Conservation (phyloP, 805 yeast genomes). For the Saccharomyces kudriavzevii region DNA sequence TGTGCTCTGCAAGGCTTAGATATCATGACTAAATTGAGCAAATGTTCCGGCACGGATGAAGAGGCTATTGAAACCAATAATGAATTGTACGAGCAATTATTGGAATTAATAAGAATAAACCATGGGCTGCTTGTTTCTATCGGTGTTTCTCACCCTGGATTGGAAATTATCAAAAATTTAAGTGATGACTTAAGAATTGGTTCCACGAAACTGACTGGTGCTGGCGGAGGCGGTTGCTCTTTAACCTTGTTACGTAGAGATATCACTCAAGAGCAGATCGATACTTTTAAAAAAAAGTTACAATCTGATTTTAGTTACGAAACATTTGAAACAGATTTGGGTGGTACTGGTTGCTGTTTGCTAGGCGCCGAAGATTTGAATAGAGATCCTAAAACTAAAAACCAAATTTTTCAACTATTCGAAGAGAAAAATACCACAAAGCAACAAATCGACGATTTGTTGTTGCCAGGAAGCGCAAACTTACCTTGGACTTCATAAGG, state of each 20-base stretch:
- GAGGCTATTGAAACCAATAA: conserved; percentile 24
- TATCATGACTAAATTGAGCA: conserved; percentile 13
- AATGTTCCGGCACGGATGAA: background rate
- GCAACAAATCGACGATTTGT: conserved; percentile 7
- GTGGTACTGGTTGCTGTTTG: conserved; percentile 76
- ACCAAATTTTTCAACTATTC: background rate
- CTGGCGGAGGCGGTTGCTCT: conserved; percentile 99
- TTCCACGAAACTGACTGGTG: conserved; percentile 90
- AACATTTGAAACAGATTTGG: conserved; percentile 70
- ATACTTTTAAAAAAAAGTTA: conserved; percentile 27
- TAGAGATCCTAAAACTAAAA: background rate
- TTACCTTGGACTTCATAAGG: conserved; percentile 11
- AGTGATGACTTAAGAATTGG: conserved; percentile 64
- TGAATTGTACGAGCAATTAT: conserved; percentile 43
- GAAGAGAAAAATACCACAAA: conserved; percentile 4
- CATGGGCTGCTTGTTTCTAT: conserved; percentile 80
- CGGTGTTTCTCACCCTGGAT: conserved; percentile 89
- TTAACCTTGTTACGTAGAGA: conserved; percentile 62
- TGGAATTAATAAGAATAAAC: conserved; percentile 66
- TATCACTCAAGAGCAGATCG: conserved; percentile 31
- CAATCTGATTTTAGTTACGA: conserved; percentile 48
- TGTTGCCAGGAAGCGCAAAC: conserved; percentile 13
- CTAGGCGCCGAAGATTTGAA: background rate
- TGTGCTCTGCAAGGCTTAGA: conserved; percentile 56
- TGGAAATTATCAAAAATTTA: conserved; percentile 65